phyloP scores from a whole-genome alignment of 106 monocot genomes.

The Acorus gramineus region DNA sequence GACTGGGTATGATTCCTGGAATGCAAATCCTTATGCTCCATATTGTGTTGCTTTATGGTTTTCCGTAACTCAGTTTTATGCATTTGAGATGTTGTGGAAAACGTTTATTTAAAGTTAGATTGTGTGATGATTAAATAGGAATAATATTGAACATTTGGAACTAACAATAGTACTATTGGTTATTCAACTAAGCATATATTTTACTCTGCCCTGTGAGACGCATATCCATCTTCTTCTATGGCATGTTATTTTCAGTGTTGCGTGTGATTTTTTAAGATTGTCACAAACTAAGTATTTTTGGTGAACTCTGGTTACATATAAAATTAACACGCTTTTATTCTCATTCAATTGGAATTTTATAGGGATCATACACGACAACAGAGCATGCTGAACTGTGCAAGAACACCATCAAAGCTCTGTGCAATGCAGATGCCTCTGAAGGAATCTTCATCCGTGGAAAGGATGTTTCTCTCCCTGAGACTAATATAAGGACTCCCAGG shows the following conservation, averaged over 20 bases:
- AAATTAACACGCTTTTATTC: not conserved
- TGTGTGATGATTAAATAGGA: too few relatives aligned
- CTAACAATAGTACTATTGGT: too few relatives aligned
- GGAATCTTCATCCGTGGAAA: slow-evolving; percentile 59
- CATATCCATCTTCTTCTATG: too few relatives aligned
- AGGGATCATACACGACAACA: slow-evolving; percentile 75
- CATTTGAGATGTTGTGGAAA: too few relatives aligned
- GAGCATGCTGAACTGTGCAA: slow-evolving; percentile 42
- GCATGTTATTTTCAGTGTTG: too few relatives aligned
- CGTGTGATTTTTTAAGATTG: too few relatives aligned
- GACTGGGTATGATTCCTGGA: slow-evolving; percentile 64
- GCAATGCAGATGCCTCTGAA: slow-evolving; percentile 82
- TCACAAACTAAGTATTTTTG: not conserved
- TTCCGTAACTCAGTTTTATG: too few relatives aligned
- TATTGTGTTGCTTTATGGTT: too few relatives aligned
- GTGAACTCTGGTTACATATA: not conserved
- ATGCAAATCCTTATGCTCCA: not conserved
- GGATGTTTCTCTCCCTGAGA: slow-evolving; percentile 90
- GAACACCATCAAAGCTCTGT: slow-evolving; percentile 73
- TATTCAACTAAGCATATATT: too few relatives aligned
- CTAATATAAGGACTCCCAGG: slow-evolving; percentile 46
- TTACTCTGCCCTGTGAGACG: too few relatives aligned
- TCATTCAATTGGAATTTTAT: not conserved
- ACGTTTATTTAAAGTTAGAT: too few relatives aligned
- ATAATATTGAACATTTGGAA: too few relatives aligned